Evolutionary conservation across 148 eudicot genomes (phyloP), one percentile per base, ranked within the genome.

Genomic region (Vaccinium macrocarpon): DNA sequence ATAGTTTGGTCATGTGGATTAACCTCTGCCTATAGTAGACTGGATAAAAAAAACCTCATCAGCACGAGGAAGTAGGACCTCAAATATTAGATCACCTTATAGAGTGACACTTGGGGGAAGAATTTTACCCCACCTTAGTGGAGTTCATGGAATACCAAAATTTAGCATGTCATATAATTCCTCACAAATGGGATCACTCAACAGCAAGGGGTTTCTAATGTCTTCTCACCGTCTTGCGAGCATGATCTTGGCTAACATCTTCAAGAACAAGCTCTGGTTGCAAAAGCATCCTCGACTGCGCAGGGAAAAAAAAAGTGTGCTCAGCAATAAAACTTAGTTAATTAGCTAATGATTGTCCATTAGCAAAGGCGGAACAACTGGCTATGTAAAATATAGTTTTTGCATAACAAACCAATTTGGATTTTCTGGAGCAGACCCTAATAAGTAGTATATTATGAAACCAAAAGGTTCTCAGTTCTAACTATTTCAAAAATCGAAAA

Each of bases 241-340:
- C 99, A 92, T 97, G 98, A 84, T 97, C 99, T 90, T 97, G 98
- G 85, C 98, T 97, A 85, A 97, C 99, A 90, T 97, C 99, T 90
- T 95, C 98, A 82, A 97, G 97, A 79, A 97, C 98, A 83, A 89
- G 93, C 85, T 97, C 98, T 84, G 99, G 99, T 66, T 92, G 93
- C 88, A 97, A 86, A 84, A 97, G 99, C 99, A 95, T 95, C 94
- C 99, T 95, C 68, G 98, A 97, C 99, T 97, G 93, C 84, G 70
- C 8, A 55, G 18, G 64, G 32, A 76, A 79, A 59, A 16, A 70
- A 46, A 2, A 21, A 11, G 27, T 1, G 13, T 18, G 16, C 42
- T 76, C 25, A 53, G 49, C 53, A 48, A 14, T 18, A 52, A 53
- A 35, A 19, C 21, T 21, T 1, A 57, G 53, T 19, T 80, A 35